These are phyloP conservation scores for Bocquillonia castaneifolia DNA, from an alignment of 441 rosid species.

Conservation along the genomic window DNA sequence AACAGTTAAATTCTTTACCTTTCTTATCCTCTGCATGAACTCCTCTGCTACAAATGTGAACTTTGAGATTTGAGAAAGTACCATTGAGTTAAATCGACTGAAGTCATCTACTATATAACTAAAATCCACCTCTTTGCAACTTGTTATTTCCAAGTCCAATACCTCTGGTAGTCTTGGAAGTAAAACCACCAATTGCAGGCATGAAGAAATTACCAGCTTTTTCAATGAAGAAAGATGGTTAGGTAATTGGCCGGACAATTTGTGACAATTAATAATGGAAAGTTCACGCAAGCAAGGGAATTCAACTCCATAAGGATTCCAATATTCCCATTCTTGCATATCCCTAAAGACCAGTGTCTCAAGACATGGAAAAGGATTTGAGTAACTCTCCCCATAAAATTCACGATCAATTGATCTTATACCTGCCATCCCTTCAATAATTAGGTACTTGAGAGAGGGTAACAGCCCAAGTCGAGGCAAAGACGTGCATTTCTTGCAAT, in stretches of 20 bases:
- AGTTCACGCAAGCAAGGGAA: slow-evolving; percentile 5
- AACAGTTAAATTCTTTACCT: slow-evolving; percentile 2
- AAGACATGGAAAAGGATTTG: not conserved
- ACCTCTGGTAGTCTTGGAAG: slow-evolving; percentile 2
- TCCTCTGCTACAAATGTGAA: not conserved
- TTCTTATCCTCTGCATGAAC: not conserved
- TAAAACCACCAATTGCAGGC: not conserved
- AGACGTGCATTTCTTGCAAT: slow-evolving; percentile 12
- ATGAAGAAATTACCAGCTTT: slow-evolving; percentile 8
- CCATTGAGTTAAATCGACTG: not conserved
- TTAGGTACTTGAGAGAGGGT: slow-evolving; percentile 18
- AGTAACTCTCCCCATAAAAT: slow-evolving; percentile 2
- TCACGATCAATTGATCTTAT: slow-evolving; percentile 21
- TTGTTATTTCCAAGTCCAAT: not conserved
- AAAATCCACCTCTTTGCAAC: not conserved
- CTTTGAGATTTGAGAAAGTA: not conserved
- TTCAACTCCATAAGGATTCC: not conserved
- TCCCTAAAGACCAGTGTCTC: not conserved
- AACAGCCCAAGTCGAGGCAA: slow-evolving; percentile 29
- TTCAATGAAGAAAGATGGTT: not conserved
- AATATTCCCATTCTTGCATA: slow-evolving; percentile 2
- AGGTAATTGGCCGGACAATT: not conserved
- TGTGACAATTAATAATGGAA: slow-evolving; percentile 5
- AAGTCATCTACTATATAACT: not conserved
- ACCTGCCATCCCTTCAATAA: slow-evolving; percentile 17